Percentiles rank a stretch among this genome's conserved stretches.
phyloP scores from a whole-genome alignment of 2,329 filamentous ascomycete genomes.

The Samsoniella hepiali region DNA sequence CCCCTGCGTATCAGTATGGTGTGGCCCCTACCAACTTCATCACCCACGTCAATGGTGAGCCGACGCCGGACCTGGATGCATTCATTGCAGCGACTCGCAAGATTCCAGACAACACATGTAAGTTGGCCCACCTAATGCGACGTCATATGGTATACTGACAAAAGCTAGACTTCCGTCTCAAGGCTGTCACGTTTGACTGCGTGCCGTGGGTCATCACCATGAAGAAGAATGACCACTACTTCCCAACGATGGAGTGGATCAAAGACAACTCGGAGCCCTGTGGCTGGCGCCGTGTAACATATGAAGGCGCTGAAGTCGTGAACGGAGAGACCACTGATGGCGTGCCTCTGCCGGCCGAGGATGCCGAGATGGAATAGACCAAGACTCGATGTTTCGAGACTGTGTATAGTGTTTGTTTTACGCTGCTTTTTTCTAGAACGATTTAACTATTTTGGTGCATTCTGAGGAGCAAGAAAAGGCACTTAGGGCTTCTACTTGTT shows the following conservation, averaged over 20 bases:
- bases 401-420: constrained; percentile 10
- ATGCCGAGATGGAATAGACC: constrained; percentile 41
- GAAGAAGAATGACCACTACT: constrained; percentile 99
- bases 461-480: neutral
- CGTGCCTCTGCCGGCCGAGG: constrained; percentile 40
- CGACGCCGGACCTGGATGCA: constrained; percentile 75
- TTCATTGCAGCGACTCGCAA: constrained; percentile 80
- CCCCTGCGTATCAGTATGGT: constrained; percentile 83
- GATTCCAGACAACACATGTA: constrained; percentile 92
- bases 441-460: neutral
- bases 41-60: constrained; percentile 86
- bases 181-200: constrained; percentile 97
- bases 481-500: neutral
- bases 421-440: neutral
- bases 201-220: constrained; percentile 99
- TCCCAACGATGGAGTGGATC: constrained; percentile 68
- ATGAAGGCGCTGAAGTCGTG: constrained; percentile 53
- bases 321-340: constrained; percentile 54
- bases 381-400: constrained; percentile 4
- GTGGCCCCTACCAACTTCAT: constrained; percentile 97
- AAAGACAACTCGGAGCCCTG: constrained; percentile 58
- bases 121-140: constrained; percentile 28
- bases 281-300: constrained; percentile 62
- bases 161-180: constrained; percentile 76
- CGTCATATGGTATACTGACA: neutral